Base-by-base conservation (phyloP, 2,329 filamentous ascomycete species). In the Calonectria pseudoturangicola region DNA sequence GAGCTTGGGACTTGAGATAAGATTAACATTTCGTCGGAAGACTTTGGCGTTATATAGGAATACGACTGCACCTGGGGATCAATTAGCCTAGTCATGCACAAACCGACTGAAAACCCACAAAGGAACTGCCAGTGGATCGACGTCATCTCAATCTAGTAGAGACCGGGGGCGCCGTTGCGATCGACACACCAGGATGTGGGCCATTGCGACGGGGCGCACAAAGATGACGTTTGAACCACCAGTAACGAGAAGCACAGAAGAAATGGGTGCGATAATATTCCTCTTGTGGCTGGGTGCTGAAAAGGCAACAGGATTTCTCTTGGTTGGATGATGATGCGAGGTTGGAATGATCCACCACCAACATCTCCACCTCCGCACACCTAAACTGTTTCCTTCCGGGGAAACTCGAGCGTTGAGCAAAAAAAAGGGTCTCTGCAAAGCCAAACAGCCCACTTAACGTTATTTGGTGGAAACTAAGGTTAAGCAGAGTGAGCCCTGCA, bases 191-290 rank as follows among this genome's bases (percentile, higher is more conserved):
- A 33, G 36, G 16, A 43, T 21, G 66, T 43, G 56, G 66, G 54
- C 27, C 66, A 33, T 50, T 48, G 25, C 27, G 56, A 51, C 28
- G 43, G 56, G 25, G 36, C 45, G 66, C 4, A 13, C 47, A 43
- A 30, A 28, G 36, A 68, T 63, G 54, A 68, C 66, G 66, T 68
- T 45, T 30, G 27, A 43, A 25, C 45, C 47, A 48, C 66, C 28
- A 62, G 28, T 48, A 27, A 50, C 12, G 28, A 39, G 15, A n/a
- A 5, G 28, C 8, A 28, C 9, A 43, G 10, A 30, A 45, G 36
- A 30, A 25, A 45, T 62, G 36, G 30, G 21, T 30, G 54, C 51
- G 50, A 36, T 47, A 8, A 50, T 54, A 16, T n/a, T 30, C 48
- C 33, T 54, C 33, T 43, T 41, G n/a, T 51, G 64, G 36, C 27